These are phyloP conservation scores for Backusella westeae DNA, from an alignment of 192 early-diverging fungal genomes.

Conservation along the genomic window DNA sequence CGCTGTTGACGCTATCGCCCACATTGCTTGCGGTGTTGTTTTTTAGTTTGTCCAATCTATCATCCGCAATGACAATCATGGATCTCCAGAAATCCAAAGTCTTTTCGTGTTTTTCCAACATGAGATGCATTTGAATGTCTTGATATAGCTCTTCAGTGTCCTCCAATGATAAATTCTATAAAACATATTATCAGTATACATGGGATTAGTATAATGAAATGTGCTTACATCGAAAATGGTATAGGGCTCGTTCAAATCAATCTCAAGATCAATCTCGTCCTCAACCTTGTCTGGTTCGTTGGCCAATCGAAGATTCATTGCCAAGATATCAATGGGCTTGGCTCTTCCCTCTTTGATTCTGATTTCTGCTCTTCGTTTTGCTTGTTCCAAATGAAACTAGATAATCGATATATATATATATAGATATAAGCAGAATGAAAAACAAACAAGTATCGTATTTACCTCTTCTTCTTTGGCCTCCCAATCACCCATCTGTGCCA, in stretches of 20 bases:
- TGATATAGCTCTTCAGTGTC: slow-evolving; percentile 80
- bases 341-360: slow-evolving; percentile 83
- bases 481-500: slow-evolving; percentile 94
- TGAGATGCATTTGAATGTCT: slow-evolving; percentile 88
- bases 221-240: slow-evolving; percentile 62
- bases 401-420: not conserved
- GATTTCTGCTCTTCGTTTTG: slow-evolving; percentile 89
- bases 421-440: too few species aligned
- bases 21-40: slow-evolving; percentile 5
- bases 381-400: slow-evolving; percentile 87
- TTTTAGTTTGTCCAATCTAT: slow-evolving; percentile 53
- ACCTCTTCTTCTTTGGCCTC: slow-evolving; percentile 84
- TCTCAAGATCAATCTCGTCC: slow-evolving; percentile 76
- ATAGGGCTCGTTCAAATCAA: slow-evolving; percentile 89
- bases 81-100: slow-evolving; percentile 85
- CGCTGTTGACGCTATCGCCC: slow-evolving; percentile 46
- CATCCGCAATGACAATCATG: slow-evolving; percentile 80
- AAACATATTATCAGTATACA: too few species aligned
- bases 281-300: slow-evolving; percentile 67
- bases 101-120: slow-evolving; percentile 73
- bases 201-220: too few species aligned
- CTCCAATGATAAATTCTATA: slow-evolving; percentile 53
- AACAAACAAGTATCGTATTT: not conserved
- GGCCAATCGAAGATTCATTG: slow-evolving; percentile 84
- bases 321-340: slow-evolving; percentile 90